Base-by-base conservation (phyloP, 306 rosid genomes). In the Cicer bijugum region DNA sequence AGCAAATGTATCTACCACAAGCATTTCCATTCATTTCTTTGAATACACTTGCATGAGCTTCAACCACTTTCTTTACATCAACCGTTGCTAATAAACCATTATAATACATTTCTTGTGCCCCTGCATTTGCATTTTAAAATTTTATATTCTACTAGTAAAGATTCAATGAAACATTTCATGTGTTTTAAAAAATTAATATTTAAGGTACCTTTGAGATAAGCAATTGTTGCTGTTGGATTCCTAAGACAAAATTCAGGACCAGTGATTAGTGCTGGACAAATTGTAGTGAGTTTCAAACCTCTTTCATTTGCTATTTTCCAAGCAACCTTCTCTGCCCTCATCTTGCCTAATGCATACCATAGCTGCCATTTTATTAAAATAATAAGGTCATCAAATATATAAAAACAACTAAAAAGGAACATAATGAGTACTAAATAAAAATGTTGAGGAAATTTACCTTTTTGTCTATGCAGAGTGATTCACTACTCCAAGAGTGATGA, bases 341-440 rank as follows among this genome's bases (percentile, higher is more conserved):
- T 78, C 76, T 91, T 91, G 1, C 96, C 99, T 78, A 89, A 35
- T 4, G 99, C 96, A 84, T 85, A 94, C 99, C 99, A 94, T 0
- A 94, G 89, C 99, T 89, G 87, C 80, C 69, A 76, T 64, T 46
- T 35, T 57, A 67, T 78, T 4, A 10, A 7, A 28, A 4, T 1
- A n/a, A 8, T 6, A 58, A 2, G 17, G 70, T 81, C 78, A 69
- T 35, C 12, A n/a, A 10, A n/a, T 11, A 47, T 14, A 4, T 44
- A 16, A 16, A 16, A 19, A 19, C 20, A 19, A 19, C 20, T 19
- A 19, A 19, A 19, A 1, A 19, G 1, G 20, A 16, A 16, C 17
- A 16, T 16, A 16, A 16, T 16, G 17, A 16, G 17, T 16, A 16
- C 17, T 16, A 16, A 16, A 16, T 16, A 16, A 16, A 16, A 16